Base-by-base conservation (phyloP, 139 green algal genomes). In the Astrephomene gubernaculifera region DNA sequence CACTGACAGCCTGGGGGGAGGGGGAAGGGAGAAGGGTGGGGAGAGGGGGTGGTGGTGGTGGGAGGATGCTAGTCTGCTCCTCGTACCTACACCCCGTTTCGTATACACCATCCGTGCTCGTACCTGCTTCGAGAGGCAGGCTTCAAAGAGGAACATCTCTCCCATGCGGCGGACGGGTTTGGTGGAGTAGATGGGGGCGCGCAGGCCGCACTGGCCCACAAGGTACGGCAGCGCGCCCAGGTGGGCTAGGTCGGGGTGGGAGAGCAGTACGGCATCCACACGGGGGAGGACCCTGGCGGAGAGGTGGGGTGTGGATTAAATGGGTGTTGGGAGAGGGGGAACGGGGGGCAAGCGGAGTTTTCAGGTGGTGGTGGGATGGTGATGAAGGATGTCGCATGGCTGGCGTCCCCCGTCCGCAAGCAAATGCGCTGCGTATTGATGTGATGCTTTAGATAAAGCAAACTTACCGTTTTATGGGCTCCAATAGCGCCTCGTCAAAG, bases 151-250 rank as follows among this genome's bases (percentile, higher is more conserved):
- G 78, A 94, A 93, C 93, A 99, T 94, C 70, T 95, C 90, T 0
- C 95, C 97, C 94, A 99, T 96, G 64, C 93, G 94, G 33, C 94
- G 90, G 17, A 96, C 87, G 6, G 97, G 94, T 19, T 92, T 67
- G 21, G 97, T 98, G 65, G 82, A 90, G 78, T 96, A 98, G 2
- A 99, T 79, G 8, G 93, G 94, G 1, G 86, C 93, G 1, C 75
- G 63, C 24, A 97, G 75, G 9, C 72, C 75, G 22, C 39, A 35
- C n/a, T 69, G 78, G 10, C 86, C 88, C 29, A 97, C 82, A 27
- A 96, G 87, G 82, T 96, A 95, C 1, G 97, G 95, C 80, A 99
- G 89, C 0, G 95, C 97, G 0, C 96, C 97, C 45, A 98, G 36
- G 84, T 99, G 97, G 2, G 44, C 41, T 2, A 86, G 86, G 71